phyloP scores from a whole-genome alignment of 2,329 filamentous ascomycete species.

The Magnaporthiopsis poae region DNA sequence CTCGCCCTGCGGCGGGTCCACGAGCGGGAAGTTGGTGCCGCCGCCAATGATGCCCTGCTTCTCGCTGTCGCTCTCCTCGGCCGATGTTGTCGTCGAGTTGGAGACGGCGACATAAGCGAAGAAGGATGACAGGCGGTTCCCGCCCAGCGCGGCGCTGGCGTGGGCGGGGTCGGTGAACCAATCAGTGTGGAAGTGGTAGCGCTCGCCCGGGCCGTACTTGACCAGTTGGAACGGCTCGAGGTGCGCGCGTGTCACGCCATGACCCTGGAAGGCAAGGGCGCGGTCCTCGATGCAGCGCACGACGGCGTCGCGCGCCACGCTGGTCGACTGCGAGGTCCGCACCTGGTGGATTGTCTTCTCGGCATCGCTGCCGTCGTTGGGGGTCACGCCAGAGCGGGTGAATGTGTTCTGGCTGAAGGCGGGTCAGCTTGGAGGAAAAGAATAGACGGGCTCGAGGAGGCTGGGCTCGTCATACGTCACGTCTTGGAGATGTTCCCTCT shows the following conservation, averaged over 20 bases:
- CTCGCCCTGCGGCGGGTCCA: constrained; percentile 27
- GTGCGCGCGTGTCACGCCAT: constrained; percentile 25
- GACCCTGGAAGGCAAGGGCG: constrained; percentile 36
- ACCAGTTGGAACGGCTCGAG: constrained; percentile 40
- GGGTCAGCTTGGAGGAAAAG: not conserved
- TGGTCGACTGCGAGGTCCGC: constrained; percentile 37
- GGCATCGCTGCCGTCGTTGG: constrained; percentile 10
- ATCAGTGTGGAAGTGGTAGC: constrained; percentile 41
- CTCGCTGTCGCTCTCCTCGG: not conserved
- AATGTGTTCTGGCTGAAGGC: constrained; percentile 30
- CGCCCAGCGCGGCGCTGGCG: constrained; percentile 28
- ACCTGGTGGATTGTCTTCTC: constrained; percentile 25
- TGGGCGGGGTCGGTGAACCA: constrained; percentile 35
- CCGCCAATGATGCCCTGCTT: constrained; percentile 23
- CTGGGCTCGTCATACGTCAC: constrained; percentile 26
- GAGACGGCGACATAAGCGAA: constrained; percentile 35
- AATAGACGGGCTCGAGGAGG: not conserved
- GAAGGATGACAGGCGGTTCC: constrained; percentile 36
- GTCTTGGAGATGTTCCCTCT: constrained; percentile 31
- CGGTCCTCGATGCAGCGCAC: constrained; percentile 38
- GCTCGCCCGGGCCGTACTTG: constrained; percentile 33
- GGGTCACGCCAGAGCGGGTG: constrained; percentile 31
- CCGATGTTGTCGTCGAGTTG: constrained; percentile 16
- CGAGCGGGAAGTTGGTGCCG: constrained; percentile 38
- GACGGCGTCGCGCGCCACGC: constrained; percentile 30